A percentile compares a stretch with the other conserved stretches of the same genome.
Conservation (phyloP, 2,329 filamentous ascomycete genomes). For the Paraphaeosphaeria sporulosa region DNA sequence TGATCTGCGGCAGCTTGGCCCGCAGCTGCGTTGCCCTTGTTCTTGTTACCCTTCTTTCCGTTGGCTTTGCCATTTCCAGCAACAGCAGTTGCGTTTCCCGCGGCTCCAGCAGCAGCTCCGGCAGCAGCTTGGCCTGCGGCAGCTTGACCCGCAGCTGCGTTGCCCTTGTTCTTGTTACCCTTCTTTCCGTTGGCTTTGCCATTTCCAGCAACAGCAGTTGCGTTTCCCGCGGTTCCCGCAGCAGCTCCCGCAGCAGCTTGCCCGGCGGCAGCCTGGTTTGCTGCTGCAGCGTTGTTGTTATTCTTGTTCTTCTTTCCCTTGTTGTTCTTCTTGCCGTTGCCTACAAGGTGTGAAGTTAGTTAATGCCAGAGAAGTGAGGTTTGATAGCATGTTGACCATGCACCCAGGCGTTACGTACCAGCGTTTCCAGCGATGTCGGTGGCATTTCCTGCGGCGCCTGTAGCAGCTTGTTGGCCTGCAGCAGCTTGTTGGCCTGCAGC, state of each 20-base stretch:
- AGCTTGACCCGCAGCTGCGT: background rate
- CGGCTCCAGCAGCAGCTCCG: slow-evolving; percentile 16
- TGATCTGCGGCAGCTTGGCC: slow-evolving; percentile 2
- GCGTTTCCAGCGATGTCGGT: background rate
- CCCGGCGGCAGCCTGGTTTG: background rate
- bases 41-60: background rate
- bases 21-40: background rate
- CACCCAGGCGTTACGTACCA: slow-evolving; percentile 1
- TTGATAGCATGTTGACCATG: background rate
- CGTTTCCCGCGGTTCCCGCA: slow-evolving; percentile 19
- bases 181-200: background rate
- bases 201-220: background rate
- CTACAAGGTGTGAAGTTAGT: background rate
- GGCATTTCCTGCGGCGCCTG: slow-evolving; percentile 2
- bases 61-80: background rate
- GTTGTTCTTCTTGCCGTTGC: slow-evolving; percentile 4
- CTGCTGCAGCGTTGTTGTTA: background rate
- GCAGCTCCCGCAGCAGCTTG: too few species aligned
- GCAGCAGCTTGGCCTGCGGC: slow-evolving; percentile 11
- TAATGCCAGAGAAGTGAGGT: background rate
- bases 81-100: slow-evolving; percentile 13
- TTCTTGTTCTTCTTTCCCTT: background rate
- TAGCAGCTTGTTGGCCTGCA: slow-evolving; percentile 8
- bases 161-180: background rate
- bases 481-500: slow-evolving; percentile 12